A percentile compares a stretch with the other conserved stretches of the same genome.
Conservation (phyloP, 768 basidiomycete species). For the Boletus patriciae region DNA sequence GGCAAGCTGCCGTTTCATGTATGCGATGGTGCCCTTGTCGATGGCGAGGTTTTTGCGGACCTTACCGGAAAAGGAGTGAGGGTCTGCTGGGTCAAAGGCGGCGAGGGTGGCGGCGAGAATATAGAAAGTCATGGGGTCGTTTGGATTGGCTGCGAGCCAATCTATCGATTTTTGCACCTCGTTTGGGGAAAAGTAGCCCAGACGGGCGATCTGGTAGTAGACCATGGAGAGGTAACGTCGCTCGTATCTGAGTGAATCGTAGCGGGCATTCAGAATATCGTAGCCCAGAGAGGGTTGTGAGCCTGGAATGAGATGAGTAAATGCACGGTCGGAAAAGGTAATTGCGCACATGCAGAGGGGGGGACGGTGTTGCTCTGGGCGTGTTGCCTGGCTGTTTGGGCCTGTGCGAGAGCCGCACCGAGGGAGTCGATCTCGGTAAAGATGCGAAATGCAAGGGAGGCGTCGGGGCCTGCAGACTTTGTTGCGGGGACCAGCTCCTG, state of each 20-base stretch:
- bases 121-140: conserved; percentile 69
- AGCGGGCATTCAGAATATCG: conserved; percentile 65
- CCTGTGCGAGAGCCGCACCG: conserved; percentile 51
- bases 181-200: conserved; percentile 56
- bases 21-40: conserved; percentile 47
- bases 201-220: conserved; percentile 59
- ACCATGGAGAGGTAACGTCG: conserved; percentile 65
- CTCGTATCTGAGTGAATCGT: conserved; percentile 73
- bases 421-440: conserved; percentile 65
- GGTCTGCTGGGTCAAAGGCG: conserved; percentile 66
- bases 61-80: conserved; percentile 44
- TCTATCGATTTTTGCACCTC: conserved; percentile 68
- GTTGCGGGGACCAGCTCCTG: conserved; percentile 50
- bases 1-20: conserved; percentile 60
- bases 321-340: neutral
- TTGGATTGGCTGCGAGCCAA: conserved; percentile 66
- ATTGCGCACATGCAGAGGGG: conserved; percentile 52
- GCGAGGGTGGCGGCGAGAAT: conserved; percentile 63
- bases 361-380: conserved; percentile 57
- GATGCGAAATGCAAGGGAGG: conserved; percentile 52
- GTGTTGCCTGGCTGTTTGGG: conserved; percentile 58
- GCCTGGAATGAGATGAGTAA: conserved; percentile 33
- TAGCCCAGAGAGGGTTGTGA: conserved; percentile 52
- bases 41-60: conserved; percentile 49
- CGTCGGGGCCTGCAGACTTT: conserved; percentile 37